Evolutionary conservation across 768 basidiomycete species (phyloP), one percentile per base, ranked within the genome.

Genomic region (Phylloporus sp.): DNA sequence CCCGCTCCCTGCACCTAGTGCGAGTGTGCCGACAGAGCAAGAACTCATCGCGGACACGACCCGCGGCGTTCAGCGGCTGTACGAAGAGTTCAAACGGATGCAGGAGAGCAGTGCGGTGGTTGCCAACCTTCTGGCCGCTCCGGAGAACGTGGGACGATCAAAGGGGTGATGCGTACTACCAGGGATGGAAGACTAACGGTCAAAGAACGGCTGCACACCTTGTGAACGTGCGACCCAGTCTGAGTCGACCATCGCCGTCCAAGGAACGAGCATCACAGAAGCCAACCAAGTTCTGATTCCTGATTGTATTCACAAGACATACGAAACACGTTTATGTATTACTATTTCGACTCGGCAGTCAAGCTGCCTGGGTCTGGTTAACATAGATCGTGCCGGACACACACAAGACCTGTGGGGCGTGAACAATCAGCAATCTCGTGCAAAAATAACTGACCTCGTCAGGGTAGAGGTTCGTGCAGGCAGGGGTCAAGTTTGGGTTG

Each of bases 401-500:
- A 39, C 63, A 67, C 24, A 65, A 17, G 21, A 65, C 63, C 63
- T 62, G 38, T 45, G 17, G 14, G 21, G 9, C 27, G 15, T 10
- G 9, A 23, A 55, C 15, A 55, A 49, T 26, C 15, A 39, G 17
- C 14, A 10, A 28, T 15, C 1, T 37, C 13, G 14, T 41, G 38
- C 4, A 50, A 22, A 41, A 7, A 21, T n/a, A n/a, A 13, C 8
- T 56, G 53, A 84, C 84, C 74, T 85, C 81, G 39, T 70, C 74
- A 46, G 74, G 61, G 64, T 79, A 79, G 43, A 85, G 71, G 66
- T 82, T 82, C 27, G 61, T 62, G 66, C 81, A 82, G 7, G 27
- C 55, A 9, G 52, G 45, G 61, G 80, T 66, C 45, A 86, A 61
- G 57, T 86, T 81, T 3, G 79, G 83, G 68, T 86, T 87, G 70